Evolutionary conservation across 257 asterid genomes (phyloP).

Genomic region (Solanum neorickii): DNA sequence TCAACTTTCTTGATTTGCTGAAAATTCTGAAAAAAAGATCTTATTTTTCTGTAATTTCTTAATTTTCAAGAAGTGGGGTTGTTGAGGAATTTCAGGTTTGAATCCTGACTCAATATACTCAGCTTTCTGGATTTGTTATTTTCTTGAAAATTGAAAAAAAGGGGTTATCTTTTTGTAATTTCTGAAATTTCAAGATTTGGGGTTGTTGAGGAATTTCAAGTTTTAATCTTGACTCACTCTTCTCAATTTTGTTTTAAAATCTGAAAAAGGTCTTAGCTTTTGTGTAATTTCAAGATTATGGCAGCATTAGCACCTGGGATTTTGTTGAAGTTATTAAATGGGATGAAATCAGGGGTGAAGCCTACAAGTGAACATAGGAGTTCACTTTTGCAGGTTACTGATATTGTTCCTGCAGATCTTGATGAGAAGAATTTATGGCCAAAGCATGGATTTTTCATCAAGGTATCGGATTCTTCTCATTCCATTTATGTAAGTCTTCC

Average conservation of each 20-base stretch:
- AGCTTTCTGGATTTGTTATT: not conserved
- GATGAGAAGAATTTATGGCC: slow-evolving; percentile 79
- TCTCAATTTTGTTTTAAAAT: too few relatives aligned
- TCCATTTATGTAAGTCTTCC: slow-evolving; percentile 76
- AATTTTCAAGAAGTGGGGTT: not conserved
- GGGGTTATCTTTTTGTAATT: not conserved
- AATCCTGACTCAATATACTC: fast-evolving
- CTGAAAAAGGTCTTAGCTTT: not conserved
- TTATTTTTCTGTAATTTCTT: not conserved
- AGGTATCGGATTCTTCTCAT: slow-evolving; percentile 81
- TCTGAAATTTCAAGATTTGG: not conserved
- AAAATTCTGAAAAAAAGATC: not conserved
- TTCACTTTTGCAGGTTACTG: slow-evolving; percentile 76
- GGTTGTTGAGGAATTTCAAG: not conserved
- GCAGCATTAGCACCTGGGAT: slow-evolving; percentile 82
- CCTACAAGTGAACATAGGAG: slow-evolving; percentile 83
- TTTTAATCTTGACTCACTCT: not conserved
- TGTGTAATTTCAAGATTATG: slow-evolving; percentile 25
- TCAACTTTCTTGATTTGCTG: not conserved
- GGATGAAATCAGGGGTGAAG: slow-evolving; percentile 65
- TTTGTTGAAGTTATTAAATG: slow-evolving; percentile 57
- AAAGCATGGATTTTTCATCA: slow-evolving; percentile 73
- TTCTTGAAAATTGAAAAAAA: not conserved
- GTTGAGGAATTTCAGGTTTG: not conserved
- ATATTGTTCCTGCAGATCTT: slow-evolving; percentile 85